phyloP scores from a whole-genome alignment of 768 basidiomycete species.

The Ephemerocybe angulata region DNA sequence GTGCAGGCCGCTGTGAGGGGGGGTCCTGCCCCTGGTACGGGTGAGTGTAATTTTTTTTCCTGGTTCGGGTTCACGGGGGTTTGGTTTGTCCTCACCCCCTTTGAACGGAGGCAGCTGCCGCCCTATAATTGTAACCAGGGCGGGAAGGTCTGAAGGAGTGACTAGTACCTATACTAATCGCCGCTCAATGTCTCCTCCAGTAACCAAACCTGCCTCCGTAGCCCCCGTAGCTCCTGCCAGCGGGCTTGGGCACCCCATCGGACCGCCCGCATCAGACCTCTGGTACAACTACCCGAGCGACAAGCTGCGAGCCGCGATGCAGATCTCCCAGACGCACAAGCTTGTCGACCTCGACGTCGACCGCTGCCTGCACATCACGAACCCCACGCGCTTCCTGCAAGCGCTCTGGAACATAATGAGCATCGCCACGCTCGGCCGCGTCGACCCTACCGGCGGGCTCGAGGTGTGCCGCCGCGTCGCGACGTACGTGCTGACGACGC shows the following conservation, averaged over 20 bases:
- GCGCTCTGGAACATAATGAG: conserved; percentile 68
- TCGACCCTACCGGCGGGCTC: conserved; percentile 49
- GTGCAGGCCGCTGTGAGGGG: conserved; percentile 10
- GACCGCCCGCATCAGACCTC: not conserved
- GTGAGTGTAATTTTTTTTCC: too few species aligned
- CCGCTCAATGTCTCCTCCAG: too few species aligned
- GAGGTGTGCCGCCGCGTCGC: conserved; percentile 63
- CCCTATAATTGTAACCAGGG: too few species aligned
- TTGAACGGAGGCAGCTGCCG: too few species aligned
- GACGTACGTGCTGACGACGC: conserved; percentile 64
- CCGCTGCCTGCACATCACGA: conserved; percentile 54
- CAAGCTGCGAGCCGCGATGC: conserved; percentile 49
- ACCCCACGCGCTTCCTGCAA: conserved; percentile 60
- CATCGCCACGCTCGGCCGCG: conserved; percentile 28
- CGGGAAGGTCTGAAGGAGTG: too few species aligned
- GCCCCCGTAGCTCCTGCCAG: too few species aligned
- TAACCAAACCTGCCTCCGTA: too few species aligned
- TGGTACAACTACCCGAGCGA: conserved; percentile 7
- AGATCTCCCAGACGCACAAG: conserved; percentile 56
- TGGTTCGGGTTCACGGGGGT: too few species aligned
- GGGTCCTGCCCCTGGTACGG: too few species aligned
- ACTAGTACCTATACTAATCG: too few species aligned
- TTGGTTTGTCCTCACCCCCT: too few species aligned
- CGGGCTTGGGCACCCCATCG: too few species aligned
- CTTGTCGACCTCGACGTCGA: conserved; percentile 63